Percentiles rank a stretch among this genome's conserved stretches.
Conservation (phyloP, 2,329 filamentous ascomycete species). For the Aspergillus vadensis region DNA sequence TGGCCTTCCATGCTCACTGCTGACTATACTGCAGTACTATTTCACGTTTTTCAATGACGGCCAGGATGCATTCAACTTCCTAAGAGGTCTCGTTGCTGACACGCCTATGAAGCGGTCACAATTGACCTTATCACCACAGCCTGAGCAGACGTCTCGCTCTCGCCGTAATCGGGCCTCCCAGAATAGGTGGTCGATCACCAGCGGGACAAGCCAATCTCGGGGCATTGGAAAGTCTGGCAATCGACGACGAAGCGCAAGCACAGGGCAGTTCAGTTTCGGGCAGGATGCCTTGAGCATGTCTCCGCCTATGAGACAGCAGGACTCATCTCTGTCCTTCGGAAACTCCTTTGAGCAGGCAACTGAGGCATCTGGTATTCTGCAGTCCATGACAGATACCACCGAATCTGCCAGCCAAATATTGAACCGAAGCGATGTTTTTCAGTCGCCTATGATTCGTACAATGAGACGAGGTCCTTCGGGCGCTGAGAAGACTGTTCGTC, state of each 20-base stretch:
- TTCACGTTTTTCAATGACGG: slow-evolving; percentile 93
- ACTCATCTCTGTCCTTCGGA: slow-evolving; percentile 73
- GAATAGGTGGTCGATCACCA: slow-evolving; percentile 27
- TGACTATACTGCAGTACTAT: slow-evolving; percentile 69
- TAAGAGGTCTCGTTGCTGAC: slow-evolving; percentile 72
- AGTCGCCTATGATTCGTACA: slow-evolving; percentile 67
- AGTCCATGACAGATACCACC: slow-evolving; percentile 70
- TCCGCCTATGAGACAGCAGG: slow-evolving; percentile 57
- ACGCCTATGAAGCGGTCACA: slow-evolving; percentile 52
- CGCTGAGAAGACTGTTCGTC: slow-evolving; percentile 29
- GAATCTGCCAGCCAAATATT: slow-evolving; percentile 91
- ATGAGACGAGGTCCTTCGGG: slow-evolving; percentile 33
- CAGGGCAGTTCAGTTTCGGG: slow-evolving; percentile 56
- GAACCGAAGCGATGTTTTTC: slow-evolving; percentile 82
- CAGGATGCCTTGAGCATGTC: slow-evolving; percentile 53
- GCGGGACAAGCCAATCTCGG: slow-evolving; percentile 16
- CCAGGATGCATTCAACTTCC: slow-evolving; percentile 76
- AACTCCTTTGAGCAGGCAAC: slow-evolving; percentile 74
- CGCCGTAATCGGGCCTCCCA: slow-evolving; percentile 21
- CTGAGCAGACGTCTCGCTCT: slow-evolving; percentile 17
- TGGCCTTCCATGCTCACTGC: neutral
- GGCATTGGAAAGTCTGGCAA: slow-evolving; percentile 17
- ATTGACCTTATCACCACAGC: slow-evolving; percentile 22
- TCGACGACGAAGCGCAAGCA: slow-evolving; percentile 64
- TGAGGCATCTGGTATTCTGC: slow-evolving; percentile 69